Base-by-base conservation (phyloP, 495 filamentous ascomycete species). In the Aspergillus cristatus region DNA sequence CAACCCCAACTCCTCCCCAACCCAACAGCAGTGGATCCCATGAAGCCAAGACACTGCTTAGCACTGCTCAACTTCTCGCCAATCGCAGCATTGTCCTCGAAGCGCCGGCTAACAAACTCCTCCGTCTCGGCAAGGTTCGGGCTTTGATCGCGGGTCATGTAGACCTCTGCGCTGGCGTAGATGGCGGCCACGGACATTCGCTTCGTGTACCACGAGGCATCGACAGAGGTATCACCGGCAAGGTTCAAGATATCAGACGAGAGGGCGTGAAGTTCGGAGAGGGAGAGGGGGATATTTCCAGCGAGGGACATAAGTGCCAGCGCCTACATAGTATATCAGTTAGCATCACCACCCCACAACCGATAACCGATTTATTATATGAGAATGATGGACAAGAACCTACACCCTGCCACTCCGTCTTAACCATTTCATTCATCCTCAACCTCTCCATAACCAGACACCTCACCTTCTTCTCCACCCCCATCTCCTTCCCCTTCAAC, bases 141-240 rank as follows among this genome's bases (percentile, higher is more conserved):
- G 0, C 76, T 82, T 38, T 55, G 61, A 55, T 97, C 93, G 31
- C 81, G 82, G 12, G 87, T 97, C 89, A 96, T 94, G 59, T 88
- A 88, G 2, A 95, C 64, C 58, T 98, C 91, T 18, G 81, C 75
- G 28, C 79, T 81, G 16, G 86, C 83, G 54, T 97, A 98, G 46
- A 95, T 76, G 8, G 77, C 70, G 3, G 82, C 75, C 4, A 97
- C 66, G 1, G 76, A 76, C 5, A 81, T 75, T 5, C 91, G 79
- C 57, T 91, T 91, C 38, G 87, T 84, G 55, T 97, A 98, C 91
- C 91, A 97, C 8, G 72, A 74, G 1, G 76, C 71, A 53, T 96
- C 89, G 43, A 95, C 82, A 11, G 76, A 75, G 3, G 62, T 63
- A 55, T 96, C 93, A 29, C 86, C 86, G 1, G 93, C 76, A 2